These are phyloP conservation scores for Acanthamoeba polyphaga DNA, from an alignment of 208 protist genomes.

Conservation along the genomic window DNA sequence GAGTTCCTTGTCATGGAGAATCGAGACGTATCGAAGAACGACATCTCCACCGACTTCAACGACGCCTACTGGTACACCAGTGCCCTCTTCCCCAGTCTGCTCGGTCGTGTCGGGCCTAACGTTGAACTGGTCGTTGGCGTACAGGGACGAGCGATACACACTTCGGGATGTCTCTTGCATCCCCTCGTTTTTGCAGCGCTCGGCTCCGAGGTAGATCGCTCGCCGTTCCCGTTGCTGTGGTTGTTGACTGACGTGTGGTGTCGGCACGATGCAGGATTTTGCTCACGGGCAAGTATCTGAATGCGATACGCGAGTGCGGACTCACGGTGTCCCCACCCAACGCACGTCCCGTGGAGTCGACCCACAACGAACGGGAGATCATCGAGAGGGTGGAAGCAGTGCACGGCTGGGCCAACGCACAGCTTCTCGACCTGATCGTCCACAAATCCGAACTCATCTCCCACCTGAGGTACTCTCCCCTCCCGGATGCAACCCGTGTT, in stretches of 20 bases:
- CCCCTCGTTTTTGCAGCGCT: not conserved
- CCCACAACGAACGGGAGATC: slow-evolving; percentile 34
- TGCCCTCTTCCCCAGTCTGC: not conserved
- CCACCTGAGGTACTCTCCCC: not conserved
- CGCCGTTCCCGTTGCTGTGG: too few relatives aligned
- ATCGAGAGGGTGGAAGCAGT: slow-evolving; percentile 28
- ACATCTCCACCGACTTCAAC: slow-evolving; percentile 9
- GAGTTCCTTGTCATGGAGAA: slow-evolving; percentile 59
- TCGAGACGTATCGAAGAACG: not conserved
- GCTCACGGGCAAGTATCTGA: slow-evolving; percentile 65
- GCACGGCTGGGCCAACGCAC: slow-evolving; percentile 34
- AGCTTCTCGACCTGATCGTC: slow-evolving; percentile 21
- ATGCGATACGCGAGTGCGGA: slow-evolving; percentile 45
- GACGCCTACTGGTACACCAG: slow-evolving; percentile 23
- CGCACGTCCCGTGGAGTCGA: not conserved
- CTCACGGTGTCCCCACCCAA: slow-evolving; percentile 5
- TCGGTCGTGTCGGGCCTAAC: too few relatives aligned
- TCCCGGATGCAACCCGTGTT: not conserved
- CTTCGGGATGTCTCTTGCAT: slow-evolving; percentile 21
- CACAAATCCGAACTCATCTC: slow-evolving; percentile 36
- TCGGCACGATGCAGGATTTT: not conserved
- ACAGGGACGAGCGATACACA: slow-evolving; percentile 49
- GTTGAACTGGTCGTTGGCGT: too few relatives aligned
- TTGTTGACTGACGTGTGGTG: not conserved
- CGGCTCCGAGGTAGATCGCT: not conserved